Evolutionary conservation across 352 stramenopile species (phyloP), one percentile per base, ranked within the genome.

Genomic region (Paralagenidium karlingii): DNA sequence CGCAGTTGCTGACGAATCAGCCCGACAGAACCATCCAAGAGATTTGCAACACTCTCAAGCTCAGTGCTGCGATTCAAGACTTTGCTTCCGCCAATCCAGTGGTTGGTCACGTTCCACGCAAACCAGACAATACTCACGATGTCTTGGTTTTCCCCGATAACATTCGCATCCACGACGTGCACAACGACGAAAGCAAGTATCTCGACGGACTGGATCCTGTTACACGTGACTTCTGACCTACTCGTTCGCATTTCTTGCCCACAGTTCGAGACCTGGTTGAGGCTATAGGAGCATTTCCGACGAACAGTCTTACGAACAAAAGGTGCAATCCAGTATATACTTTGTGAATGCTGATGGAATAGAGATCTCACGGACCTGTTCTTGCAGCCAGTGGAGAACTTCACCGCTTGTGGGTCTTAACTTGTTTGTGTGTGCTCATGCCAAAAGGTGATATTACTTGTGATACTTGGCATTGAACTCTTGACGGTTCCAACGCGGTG

Each of bases 391-490:
- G 20, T 66, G 24, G 34, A 60, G 41, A 49, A 60, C 58, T 74
- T 28, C 37, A 58, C 57, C 30, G 3, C 3, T 38, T 34, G 31
- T 24, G 43, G 63, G 45, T 19, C 55, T 68, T 38, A 68, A 87
- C 53, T 64, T 83, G 52, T 60, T 87, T 41, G 70, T 77, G 19
- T 87, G 74, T 34, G 68, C 69, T 3, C 74, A 87, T 29, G 63
- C 57, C 39, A 51, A 62, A 16, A 40, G 63, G 50, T 69, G 21
- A 38, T 55, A 41, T 52, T 20, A 11, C 24, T 24, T 5, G 25
- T 12, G 32, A 34, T 48, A 43, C 61, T 33, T 22, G 37, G n/a
- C 19, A 51, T 42, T 19, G 21, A n/a, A n/a, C n/a, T n/a, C n/a
- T n/a, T n/a, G n/a, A n/a, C n/a, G n/a, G n/a, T n/a, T n/a, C 38